phyloP scores from a whole-genome alignment of 305 asterid species.

The Solanum chacoense region DNA sequence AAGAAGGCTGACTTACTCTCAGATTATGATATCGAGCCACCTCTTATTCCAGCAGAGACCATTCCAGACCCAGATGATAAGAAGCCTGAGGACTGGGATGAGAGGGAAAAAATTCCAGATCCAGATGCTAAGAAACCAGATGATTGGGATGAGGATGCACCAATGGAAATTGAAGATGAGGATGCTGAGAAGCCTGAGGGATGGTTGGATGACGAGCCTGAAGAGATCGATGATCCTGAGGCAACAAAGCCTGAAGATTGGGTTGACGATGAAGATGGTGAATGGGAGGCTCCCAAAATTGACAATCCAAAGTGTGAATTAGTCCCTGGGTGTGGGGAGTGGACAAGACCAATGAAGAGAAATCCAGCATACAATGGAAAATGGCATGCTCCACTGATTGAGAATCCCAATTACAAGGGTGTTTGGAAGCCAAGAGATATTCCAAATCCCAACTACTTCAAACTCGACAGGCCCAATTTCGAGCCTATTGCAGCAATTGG shows the following conservation, averaged over 20 bases:
- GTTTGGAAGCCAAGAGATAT: constrained; percentile 80
- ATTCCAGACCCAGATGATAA: constrained; percentile 94
- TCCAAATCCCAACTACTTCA: constrained; percentile 74
- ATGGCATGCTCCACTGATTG: constrained; percentile 78
- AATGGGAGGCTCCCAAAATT: constrained; percentile 89
- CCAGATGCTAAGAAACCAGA: constrained; percentile 86
- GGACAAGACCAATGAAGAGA: constrained; percentile 80
- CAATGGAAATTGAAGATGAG: constrained; percentile 79
- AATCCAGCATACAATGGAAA: constrained; percentile 92
- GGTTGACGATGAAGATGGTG: constrained; percentile 99
- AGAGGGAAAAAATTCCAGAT: constrained; percentile 80
- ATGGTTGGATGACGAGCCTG: constrained; percentile 99
- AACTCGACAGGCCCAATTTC: constrained; percentile 69
- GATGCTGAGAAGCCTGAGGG: constrained; percentile 97
- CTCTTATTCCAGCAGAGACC: constrained; percentile 72
- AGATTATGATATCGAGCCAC: constrained; percentile 69
- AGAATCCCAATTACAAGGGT: constrained; percentile 89
- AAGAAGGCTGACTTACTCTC: constrained; percentile 77
- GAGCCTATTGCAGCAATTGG: constrained; percentile 97
- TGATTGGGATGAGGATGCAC: constrained; percentile 98
- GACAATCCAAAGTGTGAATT: constrained; percentile 72
- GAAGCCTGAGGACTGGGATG: constrained; percentile 99
- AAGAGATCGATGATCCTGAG: constrained; percentile 92
- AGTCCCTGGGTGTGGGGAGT: constrained; percentile 96
- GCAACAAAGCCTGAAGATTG: constrained; percentile 93